Base-by-base conservation (phyloP, 768 basidiomycete species). In the Auricularia cornea region DNA sequence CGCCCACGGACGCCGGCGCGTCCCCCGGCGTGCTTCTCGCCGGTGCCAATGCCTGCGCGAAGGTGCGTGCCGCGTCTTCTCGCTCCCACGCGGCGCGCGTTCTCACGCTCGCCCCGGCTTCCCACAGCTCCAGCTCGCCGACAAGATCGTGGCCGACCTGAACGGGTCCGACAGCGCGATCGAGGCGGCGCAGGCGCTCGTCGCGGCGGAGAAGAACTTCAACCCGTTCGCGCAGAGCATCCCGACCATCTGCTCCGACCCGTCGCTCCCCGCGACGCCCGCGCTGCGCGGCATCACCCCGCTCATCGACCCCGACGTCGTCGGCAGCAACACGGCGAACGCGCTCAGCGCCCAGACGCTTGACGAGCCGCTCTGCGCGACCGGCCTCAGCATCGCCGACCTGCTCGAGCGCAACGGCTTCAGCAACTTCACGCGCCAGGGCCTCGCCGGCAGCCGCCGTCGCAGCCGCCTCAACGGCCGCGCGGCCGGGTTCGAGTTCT, bases 281-380 rank as follows among this genome's bases (percentile, higher is more conserved):
- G 54, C 4, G 26, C 54, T 57, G 29, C 54, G 54, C 28, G 54
- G 54, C 20, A 57, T 57, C 28, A 57, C 54, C 26, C 65, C 29
- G 32, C 62, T 33, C 62, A 51, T 35, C 38, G 54, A 29, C 56
- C 56, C 23, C 31, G 59, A 26, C 35, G 62, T 33, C 33, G 62
- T 59, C 30, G 59, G 29, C 62, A 28, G 26, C 52, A 26, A 59
- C 62, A 31, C 20, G n/a, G 54, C 56, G 20, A 41, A 59, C 57
- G 61, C 33, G 20, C 51, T 59, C 14, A 59, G 29, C 56, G 33
- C 23, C 57, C 57, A 35, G 62, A 57, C 54, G 26, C 54, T 57
- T 8, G 54, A 28, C 28, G 54, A 57, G 28, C 54, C 54, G 26
- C 54, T 57, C 11, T 57, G 54, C 54, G 54, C 54, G 23, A 57